A percentile compares a stretch with the other conserved stretches of the same genome.
These are phyloP conservation scores for Orbilia brochopaga DNA, from an alignment of 2,329 filamentous ascomycete genomes.

Conservation along the genomic window DNA sequence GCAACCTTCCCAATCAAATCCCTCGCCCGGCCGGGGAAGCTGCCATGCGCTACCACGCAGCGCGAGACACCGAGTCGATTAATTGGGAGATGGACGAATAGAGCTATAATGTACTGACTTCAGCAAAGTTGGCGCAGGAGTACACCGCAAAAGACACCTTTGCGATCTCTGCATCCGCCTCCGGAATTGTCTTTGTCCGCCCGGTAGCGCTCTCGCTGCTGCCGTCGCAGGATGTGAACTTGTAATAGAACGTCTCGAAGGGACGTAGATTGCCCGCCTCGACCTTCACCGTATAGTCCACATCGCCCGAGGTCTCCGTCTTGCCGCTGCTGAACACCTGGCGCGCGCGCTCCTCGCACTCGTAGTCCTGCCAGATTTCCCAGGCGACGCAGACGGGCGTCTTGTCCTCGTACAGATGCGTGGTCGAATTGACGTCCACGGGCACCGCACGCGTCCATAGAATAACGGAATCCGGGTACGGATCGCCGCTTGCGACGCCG, in stretches of 20 bases:
- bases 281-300: conserved; percentile 69
- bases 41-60: conserved; percentile 2
- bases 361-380: conserved; percentile 64
- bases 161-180: conserved; percentile 54
- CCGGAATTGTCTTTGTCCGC: conserved; percentile 57
- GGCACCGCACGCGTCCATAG: conserved; percentile 61
- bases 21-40: background rate
- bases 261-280: conserved; percentile 54
- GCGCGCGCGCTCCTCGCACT: conserved; percentile 56
- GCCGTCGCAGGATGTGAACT: conserved; percentile 54
- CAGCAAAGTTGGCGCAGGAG: conserved; percentile 57
- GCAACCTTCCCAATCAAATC: conserved; percentile 28
- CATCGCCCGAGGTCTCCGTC: conserved; percentile 73
- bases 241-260: conserved; percentile 57
- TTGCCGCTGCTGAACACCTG: conserved; percentile 65
- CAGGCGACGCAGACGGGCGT: conserved; percentile 72
- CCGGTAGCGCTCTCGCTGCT: conserved; percentile 56
- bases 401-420: conserved; percentile 62
- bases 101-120: conserved; percentile 45
- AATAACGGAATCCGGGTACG: conserved; percentile 66
- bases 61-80: conserved; percentile 17
- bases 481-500: conserved; percentile 60
- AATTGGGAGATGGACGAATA: background rate
- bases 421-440: conserved; percentile 57
- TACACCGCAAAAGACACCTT: conserved; percentile 57